Percentiles rank a stretch among this genome's conserved stretches.
phyloP scores from a whole-genome alignment of 2,329 filamentous ascomycete genomes.

The Rachicladosporium sp. region DNA sequence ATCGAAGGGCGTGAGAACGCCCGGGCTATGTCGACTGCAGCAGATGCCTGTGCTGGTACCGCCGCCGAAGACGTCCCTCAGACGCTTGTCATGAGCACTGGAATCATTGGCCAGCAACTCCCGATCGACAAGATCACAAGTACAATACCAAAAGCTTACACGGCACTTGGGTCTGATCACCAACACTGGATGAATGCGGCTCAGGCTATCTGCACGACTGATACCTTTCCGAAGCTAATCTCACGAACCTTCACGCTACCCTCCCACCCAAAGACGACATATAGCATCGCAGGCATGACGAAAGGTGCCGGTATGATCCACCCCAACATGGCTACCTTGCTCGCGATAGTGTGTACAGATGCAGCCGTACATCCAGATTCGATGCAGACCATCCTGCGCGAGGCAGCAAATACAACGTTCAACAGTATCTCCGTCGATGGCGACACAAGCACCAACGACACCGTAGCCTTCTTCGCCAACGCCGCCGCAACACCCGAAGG shows the following conservation, averaged over 20 bases:
- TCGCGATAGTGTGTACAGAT: constrained; percentile 86
- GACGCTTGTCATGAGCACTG: constrained; percentile 96
- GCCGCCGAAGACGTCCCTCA: constrained; percentile 36
- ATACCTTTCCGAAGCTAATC: constrained; percentile 93
- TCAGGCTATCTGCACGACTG: constrained; percentile 90
- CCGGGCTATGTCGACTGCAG: constrained; percentile 63
- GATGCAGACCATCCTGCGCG: constrained; percentile 57
- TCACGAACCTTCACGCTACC: constrained; percentile 76
- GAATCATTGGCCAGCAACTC: constrained; percentile 88
- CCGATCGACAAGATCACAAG: constrained; percentile 82
- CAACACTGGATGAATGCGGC: constrained; percentile 78
- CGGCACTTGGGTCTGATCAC: constrained; percentile 60
- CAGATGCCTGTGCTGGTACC: constrained; percentile 41
- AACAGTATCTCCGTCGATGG: constrained; percentile 96
- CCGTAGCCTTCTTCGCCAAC: constrained; percentile 86
- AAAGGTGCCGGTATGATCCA: constrained; percentile 99
- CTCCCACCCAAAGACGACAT: constrained; percentile 61
- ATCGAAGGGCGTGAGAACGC: constrained; percentile 83
- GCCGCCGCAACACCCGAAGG: constrained; percentile 51
- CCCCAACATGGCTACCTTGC: constrained; percentile 93
- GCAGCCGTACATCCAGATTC: constrained; percentile 60
- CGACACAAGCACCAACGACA: constrained; percentile 96
- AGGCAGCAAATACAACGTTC: constrained; percentile 73
- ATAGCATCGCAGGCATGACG: constrained; percentile 84
- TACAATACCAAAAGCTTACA: constrained; percentile 66